Base-by-base conservation (phyloP, 495 filamentous ascomycete genomes). In the Hypoxylon perforatum region DNA sequence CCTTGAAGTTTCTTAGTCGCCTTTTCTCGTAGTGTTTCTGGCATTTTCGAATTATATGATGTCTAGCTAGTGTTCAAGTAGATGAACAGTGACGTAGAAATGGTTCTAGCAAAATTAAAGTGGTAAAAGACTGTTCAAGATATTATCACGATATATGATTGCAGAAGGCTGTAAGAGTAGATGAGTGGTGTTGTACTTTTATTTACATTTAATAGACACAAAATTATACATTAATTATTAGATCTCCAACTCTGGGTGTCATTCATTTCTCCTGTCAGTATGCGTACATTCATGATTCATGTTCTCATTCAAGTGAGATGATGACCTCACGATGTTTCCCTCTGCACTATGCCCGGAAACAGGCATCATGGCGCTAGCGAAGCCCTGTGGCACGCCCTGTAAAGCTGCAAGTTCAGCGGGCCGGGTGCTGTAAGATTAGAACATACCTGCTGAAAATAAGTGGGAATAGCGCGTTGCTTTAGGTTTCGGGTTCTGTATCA, bases 1-100 rank as follows among this genome's bases (percentile, higher is more conserved):
- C 76, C 77, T 38, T 74, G 65, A 9, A 75, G 44, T 52, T 77
- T 80, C 42, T 78, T 72, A 39, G 70, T 73, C 12, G 78, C 75
- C 44, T 72, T 76, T 41, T 76, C 69, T 56, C 75, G 70, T 49
- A 76, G 57, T 0, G 73, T 77, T 39, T 75, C 72, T 7, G 69
- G 72, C 72, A 72, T 67, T 18, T 23, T 63, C 7, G 23, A 11
- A 28, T 38, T 38, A 3, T 38, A 38, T 38, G 8, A 12, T 11
- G 14, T 2, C 4, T 42, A 8, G 9, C 14, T 42, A 42, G 35
- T 35, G 30, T 35, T 35, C 30, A 35, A 11, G 30, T 35, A 35
- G 11, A n/a, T n/a, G 25, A 3, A 28, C 7, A 3, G 25, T 28
- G 7, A 28, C 7, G 7, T 28, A 28, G 7, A 28, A 7, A 28